phyloP scores from a whole-genome alignment of 495 filamentous ascomycete species.

The Pyrenula aspistea region DNA sequence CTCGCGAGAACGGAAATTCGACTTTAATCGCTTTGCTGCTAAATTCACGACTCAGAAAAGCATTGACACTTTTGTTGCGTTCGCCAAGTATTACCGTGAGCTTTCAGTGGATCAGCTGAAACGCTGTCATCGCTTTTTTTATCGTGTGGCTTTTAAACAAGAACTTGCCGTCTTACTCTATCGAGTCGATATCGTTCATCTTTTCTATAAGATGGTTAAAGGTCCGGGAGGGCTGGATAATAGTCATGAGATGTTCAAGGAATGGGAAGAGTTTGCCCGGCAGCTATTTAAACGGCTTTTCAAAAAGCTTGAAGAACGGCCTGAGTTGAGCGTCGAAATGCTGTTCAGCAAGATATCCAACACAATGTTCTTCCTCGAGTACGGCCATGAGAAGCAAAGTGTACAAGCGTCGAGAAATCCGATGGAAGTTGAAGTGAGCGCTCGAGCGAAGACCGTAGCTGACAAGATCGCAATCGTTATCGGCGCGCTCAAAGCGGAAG shows the following conservation, averaged over 20 bases:
- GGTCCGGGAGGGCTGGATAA: conserved; percentile 67
- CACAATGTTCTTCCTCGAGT: conserved; percentile 76
- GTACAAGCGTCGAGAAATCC: conserved; percentile 47
- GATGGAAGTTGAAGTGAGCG: conserved; percentile 69
- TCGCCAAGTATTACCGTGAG: conserved; percentile 71
- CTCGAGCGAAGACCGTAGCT: conserved; percentile 42
- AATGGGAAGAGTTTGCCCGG: conserved; percentile 83
- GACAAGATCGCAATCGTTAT: conserved; percentile 71
- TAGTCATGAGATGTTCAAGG: conserved; percentile 53
- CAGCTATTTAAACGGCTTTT: conserved; percentile 65
- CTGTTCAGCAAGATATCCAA: conserved; percentile 86
- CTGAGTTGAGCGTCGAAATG: conserved; percentile 75
- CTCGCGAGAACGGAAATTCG: conserved; percentile 78
- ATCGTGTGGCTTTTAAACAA: conserved; percentile 88
- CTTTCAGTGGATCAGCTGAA: conserved; percentile 76
- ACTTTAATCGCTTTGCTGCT: conserved; percentile 71
- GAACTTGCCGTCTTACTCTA: conserved; percentile 81
- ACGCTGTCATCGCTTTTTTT: conserved; percentile 88
- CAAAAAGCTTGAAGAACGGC: conserved; percentile 72
- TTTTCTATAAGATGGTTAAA: conserved; percentile 88
- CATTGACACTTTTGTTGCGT: conserved; percentile 77
- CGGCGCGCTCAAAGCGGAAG: conserved; percentile 62
- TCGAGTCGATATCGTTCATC: conserved; percentile 75
- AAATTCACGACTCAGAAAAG: conserved; percentile 76
- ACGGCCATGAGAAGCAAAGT: conserved; percentile 77